Base-by-base conservation (phyloP, 805 yeast genomes). In the Saturnispora saitoi region DNA sequence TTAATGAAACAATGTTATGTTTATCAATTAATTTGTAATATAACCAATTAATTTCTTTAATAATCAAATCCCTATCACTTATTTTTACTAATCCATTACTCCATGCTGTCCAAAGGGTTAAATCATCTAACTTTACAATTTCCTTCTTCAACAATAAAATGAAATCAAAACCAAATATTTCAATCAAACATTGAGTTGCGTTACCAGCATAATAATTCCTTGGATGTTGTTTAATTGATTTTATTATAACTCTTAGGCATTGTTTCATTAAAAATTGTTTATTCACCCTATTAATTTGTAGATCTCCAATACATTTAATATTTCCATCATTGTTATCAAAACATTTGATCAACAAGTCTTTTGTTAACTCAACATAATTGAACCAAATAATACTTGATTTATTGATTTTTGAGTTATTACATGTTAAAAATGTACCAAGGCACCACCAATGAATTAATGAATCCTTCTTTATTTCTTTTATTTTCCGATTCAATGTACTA, bases 191-290 rank as follows among this genome's bases (percentile, higher is more conserved):
- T 42, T 59, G 43, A 4, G 72, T 61, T 49, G 67, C 63, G n/a
- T 61, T 56, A 69, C 74, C 68, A 0, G 79, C 77, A 48, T 75
- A 76, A 55, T 76, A 76, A 56, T 75, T 77, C 39, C 67, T 56
- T 9, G 70, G 71, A 54, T 76, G 81, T 11, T 58, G 51, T 22
- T 51, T 56, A 0, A 68, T 67, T 0, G 80, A 71, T 8, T 43
- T 44, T 7, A 22, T 30, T 12, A 34, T 12, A 19, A 41, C 49
- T 11, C 41, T 31, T 9, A 40, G n/a, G n/a, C 32, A 29, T 15
- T 41, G 19, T 11, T 31, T 40, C 15, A 46, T 26, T 2, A 38
- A 6, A 15, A 28, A 30, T 5, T 8, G 15, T 20, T 19, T n/a
- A 29, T 32, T 17, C 20, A 26, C 37, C 14, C 17, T 34, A 12